Evolutionary conservation across 805 yeast genomes (phyloP).

Genomic region (Ogataea polymorpha): DNA sequence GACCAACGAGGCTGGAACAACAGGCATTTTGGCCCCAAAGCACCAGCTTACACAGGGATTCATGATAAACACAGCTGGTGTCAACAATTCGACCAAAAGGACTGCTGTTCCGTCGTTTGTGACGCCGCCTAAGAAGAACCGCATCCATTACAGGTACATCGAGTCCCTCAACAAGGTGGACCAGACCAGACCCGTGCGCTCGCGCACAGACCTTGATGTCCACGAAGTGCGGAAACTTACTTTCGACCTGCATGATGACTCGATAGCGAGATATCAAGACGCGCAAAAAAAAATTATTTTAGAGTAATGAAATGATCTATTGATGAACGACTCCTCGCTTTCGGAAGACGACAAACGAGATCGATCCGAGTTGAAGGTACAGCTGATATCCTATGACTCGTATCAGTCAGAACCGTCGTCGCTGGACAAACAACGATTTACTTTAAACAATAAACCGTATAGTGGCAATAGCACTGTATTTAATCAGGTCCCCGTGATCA

Average conservation of each 20-base stretch:
- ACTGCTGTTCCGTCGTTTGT: constrained; percentile 20
- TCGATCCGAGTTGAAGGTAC: constrained; percentile 39
- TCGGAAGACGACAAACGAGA: constrained; percentile 5
- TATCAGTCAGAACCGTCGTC: constrained; percentile 56
- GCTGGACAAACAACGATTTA: constrained; percentile 44
- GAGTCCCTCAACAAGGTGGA: constrained; percentile 7
- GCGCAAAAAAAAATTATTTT: constrained; percentile 6
- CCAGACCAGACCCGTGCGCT: background rate
- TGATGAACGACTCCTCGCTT: constrained; percentile 12
- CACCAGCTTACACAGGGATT: constrained; percentile 18
- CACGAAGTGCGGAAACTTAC: constrained; percentile 7
- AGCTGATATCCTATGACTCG: constrained; percentile 62
- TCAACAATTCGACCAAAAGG: background rate
- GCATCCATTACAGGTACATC: constrained; percentile 19
- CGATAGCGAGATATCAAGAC: constrained; percentile 3
- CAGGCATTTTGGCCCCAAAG: constrained; percentile 20
- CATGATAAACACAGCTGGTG: constrained; percentile 13
- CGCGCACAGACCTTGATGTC: constrained; percentile 6
- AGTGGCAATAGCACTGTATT: constrained; percentile 21
- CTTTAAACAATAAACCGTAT: constrained; percentile 26
- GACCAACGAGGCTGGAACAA: background rate
- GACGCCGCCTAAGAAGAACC: constrained; percentile 23
- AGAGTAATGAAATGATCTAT: background rate
- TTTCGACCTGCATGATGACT: constrained; percentile 17
- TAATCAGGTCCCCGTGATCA: constrained; percentile 64